Evolutionary conservation across 371 early-diverging fungal species (phyloP), one percentile per base, ranked within the genome.

Genomic region (Racocetra persica): DNA sequence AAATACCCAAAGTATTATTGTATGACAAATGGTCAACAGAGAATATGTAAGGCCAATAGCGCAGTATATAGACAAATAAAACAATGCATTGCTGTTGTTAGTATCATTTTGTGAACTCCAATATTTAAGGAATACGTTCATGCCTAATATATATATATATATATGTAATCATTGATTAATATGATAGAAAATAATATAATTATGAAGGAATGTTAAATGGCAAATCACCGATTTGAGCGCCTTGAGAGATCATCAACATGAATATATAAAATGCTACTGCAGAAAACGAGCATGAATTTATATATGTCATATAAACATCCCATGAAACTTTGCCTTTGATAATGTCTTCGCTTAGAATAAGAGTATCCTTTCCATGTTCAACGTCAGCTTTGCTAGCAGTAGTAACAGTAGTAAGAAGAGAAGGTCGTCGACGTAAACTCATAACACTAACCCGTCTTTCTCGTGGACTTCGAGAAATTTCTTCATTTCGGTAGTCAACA

Each of bases 21-120:
- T 90, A 81, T 95, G 95, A 55, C 90, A 81, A 66, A 95, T 89
- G 8, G 92, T 88, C 79, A 93, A 86, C 36, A 93, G 45, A 14
- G 94, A 89, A 57, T 84, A 90, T 10, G 88, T 81, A 81, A 96
- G 82, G 3, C 97, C 97, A 24, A 97, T 87, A 4, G 85, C 85
- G 1, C 95, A 97, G 81, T 98, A 97, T 24, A 95, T 89, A 13
- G 86, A 86, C 26, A 97, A 86, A 79, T 95, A 93, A 66, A 87
- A 88, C 79, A 92, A 83, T 16, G 91, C 87, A 22, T 83, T 49
- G 83, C 73, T 24, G 80, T 73, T 24, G 81, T 80, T 4, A n/a
- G n/a, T n/a, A 49, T 49, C 49, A 11, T 84, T 77, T 18, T 86
- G 85, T 11, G 81, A 83, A 77, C 91, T 89, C 94, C 94, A 94